A percentile compares a stretch with the other conserved stretches of the same genome.
phyloP scores from a whole-genome alignment of 2,329 filamentous ascomycete genomes.

The Alternaria hordeiaustralica region DNA sequence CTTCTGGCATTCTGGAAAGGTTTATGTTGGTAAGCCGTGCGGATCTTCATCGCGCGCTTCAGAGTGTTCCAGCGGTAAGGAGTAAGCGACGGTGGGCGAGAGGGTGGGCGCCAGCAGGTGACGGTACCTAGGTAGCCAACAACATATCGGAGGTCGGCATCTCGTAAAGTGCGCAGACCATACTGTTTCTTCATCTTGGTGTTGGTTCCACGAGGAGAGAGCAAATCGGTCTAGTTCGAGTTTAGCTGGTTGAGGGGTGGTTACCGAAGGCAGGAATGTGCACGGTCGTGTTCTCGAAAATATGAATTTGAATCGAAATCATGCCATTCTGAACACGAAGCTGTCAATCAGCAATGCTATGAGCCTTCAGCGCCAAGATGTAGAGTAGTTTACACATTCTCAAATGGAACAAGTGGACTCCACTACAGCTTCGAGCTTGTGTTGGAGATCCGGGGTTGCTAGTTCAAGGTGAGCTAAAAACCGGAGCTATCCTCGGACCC shows the following conservation, averaged over 20 bases:
- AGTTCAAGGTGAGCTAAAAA: neutral
- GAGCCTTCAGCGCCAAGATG: neutral
- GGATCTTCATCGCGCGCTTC: neutral
- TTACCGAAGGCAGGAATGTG: neutral
- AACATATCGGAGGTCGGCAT: neutral
- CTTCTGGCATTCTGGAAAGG: neutral
- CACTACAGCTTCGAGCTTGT: neutral
- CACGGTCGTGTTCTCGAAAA: neutral
- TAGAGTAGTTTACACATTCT: neutral
- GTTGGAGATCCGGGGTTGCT: neutral
- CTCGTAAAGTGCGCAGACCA: neutral
- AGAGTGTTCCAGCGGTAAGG: neutral
- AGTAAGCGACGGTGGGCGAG: neutral
- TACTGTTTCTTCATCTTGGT: neutral
- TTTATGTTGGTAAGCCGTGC: neutral
- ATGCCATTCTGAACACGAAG: neutral
- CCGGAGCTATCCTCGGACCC: neutral
- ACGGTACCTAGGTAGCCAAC: neutral
- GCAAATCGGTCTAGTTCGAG: neutral
- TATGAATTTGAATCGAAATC: neutral
- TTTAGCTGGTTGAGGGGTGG: slow-evolving; percentile 40
- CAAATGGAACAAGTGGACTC: neutral
- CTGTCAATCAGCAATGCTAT: neutral
- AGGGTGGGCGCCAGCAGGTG: neutral
- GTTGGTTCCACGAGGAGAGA: neutral